Evolutionary conservation across 768 basidiomycete genomes (phyloP), one percentile per base, ranked within the genome.

Genomic region (Leccinum broughii): DNA sequence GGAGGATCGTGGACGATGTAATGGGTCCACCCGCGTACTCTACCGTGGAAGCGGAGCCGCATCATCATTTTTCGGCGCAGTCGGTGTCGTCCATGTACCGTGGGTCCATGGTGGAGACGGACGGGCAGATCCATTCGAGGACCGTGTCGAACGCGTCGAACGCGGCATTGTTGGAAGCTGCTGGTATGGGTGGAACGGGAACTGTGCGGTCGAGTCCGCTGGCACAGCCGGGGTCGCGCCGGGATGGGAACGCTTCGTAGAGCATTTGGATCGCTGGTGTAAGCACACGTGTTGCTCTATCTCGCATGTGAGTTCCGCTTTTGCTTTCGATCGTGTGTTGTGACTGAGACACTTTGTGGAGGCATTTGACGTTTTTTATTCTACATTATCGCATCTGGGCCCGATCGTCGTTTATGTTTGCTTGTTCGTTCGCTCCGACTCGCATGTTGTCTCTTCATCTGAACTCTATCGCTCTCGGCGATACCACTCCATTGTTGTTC

Each of bases 1-100:
- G 70, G n/a, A 71, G 64, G 9, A 81, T 83, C 51, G 77, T 83
- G 9, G 76, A 81, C 57, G 77, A 81, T 52, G 77, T 83, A 1
- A 83, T 83, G 82, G 82, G 82, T 3, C 77, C 79, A 4, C 50
- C 71, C 0, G 0, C 52, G 0, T 22, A 26, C 22, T 3, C 57
- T 1, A 61, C 54, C 0, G 56, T 1, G 39, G 39, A 41, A 8
- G 39, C 39, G 17, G 39, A 41, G 39, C 2, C 39, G 8, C 39
- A 3, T 41, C 17, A 41, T 0, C 72, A 72, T 56, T 74, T 56
- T 22, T 68, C 72, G 17, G 60, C 64, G 22, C 60, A 55, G 24
- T 72, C 72, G 9, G 51, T 74, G 8, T 60, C 72, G 3, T 74
- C 71, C 22, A 39, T 66, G 10, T 32, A 68, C 37, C 59, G 63